Base-by-base conservation (phyloP, 805 yeast genomes). In the Kodamaea leandrae region DNA sequence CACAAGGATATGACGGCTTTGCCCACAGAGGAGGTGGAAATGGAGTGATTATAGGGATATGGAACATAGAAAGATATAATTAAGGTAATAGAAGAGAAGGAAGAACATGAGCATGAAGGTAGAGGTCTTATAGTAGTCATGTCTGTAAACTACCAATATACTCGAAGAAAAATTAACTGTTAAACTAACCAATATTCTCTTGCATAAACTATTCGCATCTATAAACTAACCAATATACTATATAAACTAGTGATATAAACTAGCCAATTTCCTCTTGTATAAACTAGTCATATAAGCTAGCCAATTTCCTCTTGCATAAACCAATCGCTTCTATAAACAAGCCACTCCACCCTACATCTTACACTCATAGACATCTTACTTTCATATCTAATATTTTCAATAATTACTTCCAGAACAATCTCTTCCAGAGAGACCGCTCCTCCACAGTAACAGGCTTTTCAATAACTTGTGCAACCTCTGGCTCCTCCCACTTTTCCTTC, bases 1-100 rank as follows among this genome's bases (percentile, higher is more conserved):
- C 52, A 61, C 19, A 60, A 60, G 39, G 58, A 54, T 26, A 57
- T 55, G 63, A 29, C 43, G 4, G 47, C 46, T 33, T 50, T 61
- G 26, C 64, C 66, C 2, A 35, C 46, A 0, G 46, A 48, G 37
- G 50, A 49, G 28, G 45, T 32, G 9, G 33, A 32, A 26, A 48
- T 46, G 49, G n/a, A 6, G n/a, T 25, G 32, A n/a, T n/a, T n/a
- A n/a, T n/a, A n/a, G n/a, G n/a, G n/a, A n/a, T n/a, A n/a, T n/a
- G n/a, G n/a, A n/a, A n/a, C n/a, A n/a, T n/a, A n/a, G n/a, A 27
- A 25, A 17, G 32, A 6, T 14, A 7, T 13, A 27, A 10, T 27
- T 14, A 10, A 10, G 15, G 32, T 4, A 21, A 21, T 21, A 21
- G 9, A 9, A 21, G 24, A 9, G 24, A 7, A 9, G 9, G 9